Percentiles rank a stretch among this genome's conserved stretches.
phyloP scores from a whole-genome alignment of 768 basidiomycete genomes.

The Agrocybe pediades region DNA sequence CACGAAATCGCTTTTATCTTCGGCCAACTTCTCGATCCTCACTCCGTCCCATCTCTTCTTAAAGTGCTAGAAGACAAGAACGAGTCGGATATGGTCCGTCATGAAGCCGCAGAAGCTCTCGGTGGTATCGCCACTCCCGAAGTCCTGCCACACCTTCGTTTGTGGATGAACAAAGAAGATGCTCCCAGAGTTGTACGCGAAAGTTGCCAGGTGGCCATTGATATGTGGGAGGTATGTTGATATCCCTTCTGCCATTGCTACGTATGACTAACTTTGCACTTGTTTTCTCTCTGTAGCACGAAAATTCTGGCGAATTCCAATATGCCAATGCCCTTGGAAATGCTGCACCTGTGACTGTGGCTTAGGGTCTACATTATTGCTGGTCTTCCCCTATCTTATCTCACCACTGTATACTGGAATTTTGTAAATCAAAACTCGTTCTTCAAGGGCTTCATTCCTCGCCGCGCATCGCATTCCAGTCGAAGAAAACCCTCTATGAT shows the following conservation, averaged over 20 bases:
- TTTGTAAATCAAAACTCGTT: neutral
- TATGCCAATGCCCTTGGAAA: slow-evolving; percentile 55
- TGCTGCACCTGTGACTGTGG: slow-evolving; percentile 10
- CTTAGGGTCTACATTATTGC: slow-evolving; percentile 1
- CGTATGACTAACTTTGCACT: neutral
- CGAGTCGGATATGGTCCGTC: slow-evolving; percentile 97
- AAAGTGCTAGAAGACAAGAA: slow-evolving; percentile 67
- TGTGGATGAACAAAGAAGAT: slow-evolving; percentile 80
- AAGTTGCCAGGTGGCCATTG: slow-evolving; percentile 94
- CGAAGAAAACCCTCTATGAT: neutral
- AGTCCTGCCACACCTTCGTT: slow-evolving; percentile 81
- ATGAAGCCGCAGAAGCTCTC: slow-evolving; percentile 97
- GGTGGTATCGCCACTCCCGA: slow-evolving; percentile 97
- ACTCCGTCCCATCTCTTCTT: slow-evolving; percentile 85
- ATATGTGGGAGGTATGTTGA: slow-evolving; percentile 88
- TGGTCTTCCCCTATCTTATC: neutral
- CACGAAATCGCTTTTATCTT: slow-evolving; percentile 99
- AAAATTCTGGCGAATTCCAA: slow-evolving; percentile 81
- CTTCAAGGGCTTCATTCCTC: no score
- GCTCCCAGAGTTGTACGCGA: slow-evolving; percentile 90
- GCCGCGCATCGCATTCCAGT: no score
- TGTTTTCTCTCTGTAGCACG: slow-evolving; percentile 49
- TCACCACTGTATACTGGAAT: neutral
- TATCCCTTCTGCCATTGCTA: slow-evolving; percentile 2
- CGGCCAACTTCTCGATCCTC: slow-evolving; percentile 88